Base-by-base conservation (phyloP, 805 yeast genomes). In the Metschnikowia amazonensis region DNA sequence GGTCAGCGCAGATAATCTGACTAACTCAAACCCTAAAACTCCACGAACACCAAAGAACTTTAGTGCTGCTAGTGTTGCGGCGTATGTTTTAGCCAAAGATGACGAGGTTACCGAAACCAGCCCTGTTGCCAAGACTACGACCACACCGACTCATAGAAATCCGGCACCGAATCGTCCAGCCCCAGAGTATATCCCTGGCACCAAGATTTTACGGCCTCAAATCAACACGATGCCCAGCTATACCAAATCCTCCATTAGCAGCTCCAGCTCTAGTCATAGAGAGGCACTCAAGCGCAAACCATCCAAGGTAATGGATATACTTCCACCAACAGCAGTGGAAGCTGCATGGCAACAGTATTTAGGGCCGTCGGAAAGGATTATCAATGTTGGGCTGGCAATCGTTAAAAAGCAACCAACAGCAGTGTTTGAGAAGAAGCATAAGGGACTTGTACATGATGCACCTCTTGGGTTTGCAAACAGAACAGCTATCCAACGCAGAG, bases 351-450 rank as follows among this genome's bases (percentile, higher is more conserved):
- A 70, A 5, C 67, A 70, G 32, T 81, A 67, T 55, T 63, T 85
- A 50, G 78, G 76, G 55, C 63, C 72, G 1, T 81, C 81, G 42
- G 94, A 85, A 56, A 69, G 89, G 46, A 73, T 84, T 8, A 45
- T 52, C 6, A 46, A 54, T 29, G 56, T 55, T 18, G 59, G 59
- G 2, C 49, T 38, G 45, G 59, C 52, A 6, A 47, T 69, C 31
- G 76, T 77, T 1, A 63, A 69, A 5, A 64, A 68, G 42, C 66
- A 75, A 7, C 58, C 67, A 2, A 76, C 80, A 0, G 81, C 75
- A 5, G 38, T 48, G 0, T 74, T 85, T 51, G 88, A 83, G 49
- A 79, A 70, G 60, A 81, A 73, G 47, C 71, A 74, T 48, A 76
- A 69, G 52, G 87, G 87, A 0, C 65, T 70, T 50, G 57, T 84